Evolutionary conservation across 1,284 basidiomycete genomes (phyloP).

Genomic region (Fomitiporia mediterranea): DNA sequence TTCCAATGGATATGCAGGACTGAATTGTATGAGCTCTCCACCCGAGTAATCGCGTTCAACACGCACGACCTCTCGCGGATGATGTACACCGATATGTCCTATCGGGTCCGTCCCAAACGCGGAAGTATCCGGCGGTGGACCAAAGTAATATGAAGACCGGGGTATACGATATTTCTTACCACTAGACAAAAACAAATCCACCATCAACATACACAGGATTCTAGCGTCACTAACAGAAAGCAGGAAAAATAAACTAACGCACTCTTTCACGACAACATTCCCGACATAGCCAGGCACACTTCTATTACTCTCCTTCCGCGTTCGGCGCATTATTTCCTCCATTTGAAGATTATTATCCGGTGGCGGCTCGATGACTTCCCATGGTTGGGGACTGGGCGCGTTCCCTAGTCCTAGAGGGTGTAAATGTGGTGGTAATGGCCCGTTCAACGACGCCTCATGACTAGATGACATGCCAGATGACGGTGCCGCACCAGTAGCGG

Average conservation of each 20-base stretch:
- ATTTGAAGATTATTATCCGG: constrained; percentile 6
- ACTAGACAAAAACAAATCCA: not conserved
- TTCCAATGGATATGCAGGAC: constrained; percentile 76
- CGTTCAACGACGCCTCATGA: not conserved
- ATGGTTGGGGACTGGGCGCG: constrained; percentile 12
- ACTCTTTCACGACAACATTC: constrained; percentile 17
- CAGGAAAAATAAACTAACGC: not conserved
- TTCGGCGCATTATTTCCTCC: constrained; percentile 9
- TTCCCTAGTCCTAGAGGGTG: constrained; percentile 7
- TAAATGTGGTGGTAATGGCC: not conserved
- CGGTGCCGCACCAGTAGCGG: not conserved
- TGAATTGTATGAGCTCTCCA: constrained; percentile 78
- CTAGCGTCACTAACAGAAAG: not conserved
- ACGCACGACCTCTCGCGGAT: constrained; percentile 80
- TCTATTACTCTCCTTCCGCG: constrained; percentile 5
- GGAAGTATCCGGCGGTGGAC: constrained; percentile 66
- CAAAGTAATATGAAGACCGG: constrained; percentile 76
- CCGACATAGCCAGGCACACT: not conserved
- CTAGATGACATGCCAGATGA: not conserved
- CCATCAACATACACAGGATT: not conserved
- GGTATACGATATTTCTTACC: constrained; percentile 40
- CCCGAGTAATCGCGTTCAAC: constrained; percentile 80
- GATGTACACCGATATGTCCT: constrained; percentile 77
- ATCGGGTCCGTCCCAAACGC: constrained; percentile 72
- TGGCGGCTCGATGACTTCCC: constrained; percentile 17